A percentile compares a stretch with the other conserved stretches of the same genome.
phyloP scores from a whole-genome alignment of 179 eudicot genomes.

The Heliamphora pulchella region DNA sequence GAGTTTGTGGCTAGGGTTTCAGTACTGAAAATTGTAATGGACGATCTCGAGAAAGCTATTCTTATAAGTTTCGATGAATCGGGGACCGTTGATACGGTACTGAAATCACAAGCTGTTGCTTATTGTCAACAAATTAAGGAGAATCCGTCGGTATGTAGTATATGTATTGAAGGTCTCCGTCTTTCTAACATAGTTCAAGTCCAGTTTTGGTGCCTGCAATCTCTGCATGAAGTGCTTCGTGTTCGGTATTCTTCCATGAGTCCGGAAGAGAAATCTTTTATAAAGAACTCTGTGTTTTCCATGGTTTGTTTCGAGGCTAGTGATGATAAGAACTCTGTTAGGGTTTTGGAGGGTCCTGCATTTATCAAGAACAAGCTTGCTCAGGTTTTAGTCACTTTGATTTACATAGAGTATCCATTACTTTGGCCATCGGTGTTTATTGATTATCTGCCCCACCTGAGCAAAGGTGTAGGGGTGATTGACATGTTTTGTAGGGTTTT shows the following conservation, averaged over 20 bases:
- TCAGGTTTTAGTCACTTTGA: constrained; percentile 71
- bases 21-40: constrained; percentile 33
- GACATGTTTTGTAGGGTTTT: constrained; percentile 94
- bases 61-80: constrained; percentile 78
- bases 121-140: constrained; percentile 72
- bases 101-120: constrained; percentile 72
- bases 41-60: constrained; percentile 90
- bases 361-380: constrained; percentile 91
- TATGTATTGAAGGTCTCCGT: constrained; percentile 63
- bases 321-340: constrained; percentile 44
- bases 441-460: constrained; percentile 61
- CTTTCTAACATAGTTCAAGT: constrained; percentile 50
- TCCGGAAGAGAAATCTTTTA: constrained; percentile 54
- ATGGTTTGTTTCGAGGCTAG: constrained; percentile 54
- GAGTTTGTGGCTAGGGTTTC: constrained; percentile 12
- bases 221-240: constrained; percentile 65
- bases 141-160: constrained; percentile 44
- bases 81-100: constrained; percentile 46
- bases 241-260: constrained; percentile 52
- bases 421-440: constrained; percentile 74
- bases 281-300: constrained; percentile 70
- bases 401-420: constrained; percentile 72
- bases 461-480: constrained; percentile 62
- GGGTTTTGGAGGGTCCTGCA: constrained; percentile 72
- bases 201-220: constrained; percentile 91